Evolutionary conservation across 2,329 filamentous ascomycete genomes (phyloP).

Genomic region (Ascochyta rabiei): DNA sequence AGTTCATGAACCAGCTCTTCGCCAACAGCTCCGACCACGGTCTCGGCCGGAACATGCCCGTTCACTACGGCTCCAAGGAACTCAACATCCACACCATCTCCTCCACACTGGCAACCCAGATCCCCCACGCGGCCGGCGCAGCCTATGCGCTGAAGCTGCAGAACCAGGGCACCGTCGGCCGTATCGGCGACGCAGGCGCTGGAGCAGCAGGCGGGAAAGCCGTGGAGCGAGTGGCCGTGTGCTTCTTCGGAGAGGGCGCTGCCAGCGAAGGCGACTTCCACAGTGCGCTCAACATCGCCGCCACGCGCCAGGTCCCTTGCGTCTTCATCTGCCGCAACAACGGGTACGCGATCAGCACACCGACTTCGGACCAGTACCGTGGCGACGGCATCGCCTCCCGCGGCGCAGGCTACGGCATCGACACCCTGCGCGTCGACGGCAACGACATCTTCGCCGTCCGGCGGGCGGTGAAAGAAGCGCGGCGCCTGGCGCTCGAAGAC

Average conservation of each 20-base stretch:
- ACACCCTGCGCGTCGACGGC: constrained; percentile 90
- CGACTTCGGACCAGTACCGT: constrained; percentile 87
- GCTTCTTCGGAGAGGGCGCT: constrained; percentile 90
- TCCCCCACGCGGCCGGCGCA: constrained; percentile 85
- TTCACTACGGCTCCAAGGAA: constrained; percentile 87
- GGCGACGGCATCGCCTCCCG: constrained; percentile 89
- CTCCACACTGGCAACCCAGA: constrained; percentile 84
- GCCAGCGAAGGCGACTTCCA: constrained; percentile 93
- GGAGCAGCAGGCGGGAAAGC: not conserved
- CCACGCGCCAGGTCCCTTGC: constrained; percentile 84
- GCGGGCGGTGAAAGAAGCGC: constrained; percentile 77
- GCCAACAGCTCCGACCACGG: constrained; percentile 82
- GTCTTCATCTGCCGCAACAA: constrained; percentile 94
- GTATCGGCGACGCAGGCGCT: constrained; percentile 51
- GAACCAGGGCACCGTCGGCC: constrained; percentile 67
- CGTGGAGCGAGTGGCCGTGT: constrained; percentile 68
- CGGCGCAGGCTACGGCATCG: constrained; percentile 90
- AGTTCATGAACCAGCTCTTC: constrained; percentile 97
- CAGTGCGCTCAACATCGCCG: constrained; percentile 87
- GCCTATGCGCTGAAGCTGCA: constrained; percentile 89
- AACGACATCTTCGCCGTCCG: constrained; percentile 91
- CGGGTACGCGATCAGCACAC: constrained; percentile 88
- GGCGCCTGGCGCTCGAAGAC: constrained; percentile 76
- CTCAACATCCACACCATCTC: constrained; percentile 89
- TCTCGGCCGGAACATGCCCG: constrained; percentile 91